Percentiles rank a stretch among this genome's conserved stretches.
phyloP scores from a whole-genome alignment of 352 stramenopile species.

The Phytophthora multivora region DNA sequence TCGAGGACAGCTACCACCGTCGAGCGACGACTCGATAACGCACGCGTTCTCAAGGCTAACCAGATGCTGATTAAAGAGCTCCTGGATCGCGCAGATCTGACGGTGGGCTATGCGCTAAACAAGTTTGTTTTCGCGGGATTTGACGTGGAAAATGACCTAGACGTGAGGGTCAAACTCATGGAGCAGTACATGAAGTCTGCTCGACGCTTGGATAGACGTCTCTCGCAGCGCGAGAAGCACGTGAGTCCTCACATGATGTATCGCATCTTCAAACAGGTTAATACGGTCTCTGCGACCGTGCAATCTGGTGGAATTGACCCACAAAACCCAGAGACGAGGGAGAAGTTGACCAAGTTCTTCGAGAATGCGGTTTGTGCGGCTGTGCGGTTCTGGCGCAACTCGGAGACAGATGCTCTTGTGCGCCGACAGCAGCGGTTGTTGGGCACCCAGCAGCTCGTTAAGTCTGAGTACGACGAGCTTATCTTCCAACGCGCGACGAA shows the following conservation, averaged over 20 bases:
- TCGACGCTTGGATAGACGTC: constrained; percentile 57
- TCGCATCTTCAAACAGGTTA: constrained; percentile 66
- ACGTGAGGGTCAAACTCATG: constrained; percentile 65
- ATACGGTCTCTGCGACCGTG: constrained; percentile 30
- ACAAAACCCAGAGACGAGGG: constrained; percentile 20
- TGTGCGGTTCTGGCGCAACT: constrained; percentile 61
- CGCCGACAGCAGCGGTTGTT: constrained; percentile 61
- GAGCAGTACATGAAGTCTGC: constrained; percentile 80
- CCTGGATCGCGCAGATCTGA: constrained; percentile 50
- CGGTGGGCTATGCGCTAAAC: constrained; percentile 48
- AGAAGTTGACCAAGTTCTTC: constrained; percentile 59
- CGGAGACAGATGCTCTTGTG: constrained; percentile 59
- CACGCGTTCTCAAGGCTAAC: constrained; percentile 47
- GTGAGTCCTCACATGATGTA: constrained; percentile 66
- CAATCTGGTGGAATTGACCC: constrained; percentile 21
- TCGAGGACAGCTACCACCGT: constrained; percentile 42
- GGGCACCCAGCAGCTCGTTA: constrained; percentile 28
- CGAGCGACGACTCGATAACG: constrained; percentile 45
- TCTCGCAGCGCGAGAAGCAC: constrained; percentile 53
- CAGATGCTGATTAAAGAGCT: constrained; percentile 56
- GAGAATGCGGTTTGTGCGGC: constrained; percentile 59
- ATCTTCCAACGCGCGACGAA: constrained; percentile 66
- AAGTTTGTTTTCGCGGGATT: constrained; percentile 44
- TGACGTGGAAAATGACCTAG: constrained; percentile 49
- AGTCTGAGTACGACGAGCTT: constrained; percentile 66